Evolutionary conservation across 768 basidiomycete genomes (phyloP).

Genomic region (Pisolithus tinctorius): DNA sequence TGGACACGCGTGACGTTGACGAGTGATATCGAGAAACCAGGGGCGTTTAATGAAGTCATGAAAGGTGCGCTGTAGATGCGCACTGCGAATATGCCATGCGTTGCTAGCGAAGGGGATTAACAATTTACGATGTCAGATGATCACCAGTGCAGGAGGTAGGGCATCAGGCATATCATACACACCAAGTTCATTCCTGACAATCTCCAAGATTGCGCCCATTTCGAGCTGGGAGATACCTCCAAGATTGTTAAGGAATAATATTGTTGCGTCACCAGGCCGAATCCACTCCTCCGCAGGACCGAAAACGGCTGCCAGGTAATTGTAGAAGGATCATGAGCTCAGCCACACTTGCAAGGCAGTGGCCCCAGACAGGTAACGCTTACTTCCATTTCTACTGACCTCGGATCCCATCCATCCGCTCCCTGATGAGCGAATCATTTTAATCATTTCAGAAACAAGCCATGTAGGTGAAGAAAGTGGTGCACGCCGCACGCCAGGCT

Average conservation of each 20-base stretch:
- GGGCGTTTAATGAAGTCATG: slow-evolving; percentile 58
- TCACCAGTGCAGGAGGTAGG: background rate
- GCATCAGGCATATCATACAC: background rate
- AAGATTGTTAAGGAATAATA: slow-evolving; percentile 50
- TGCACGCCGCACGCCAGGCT: slow-evolving; percentile 32
- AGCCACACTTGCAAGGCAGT: background rate
- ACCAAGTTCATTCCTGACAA: slow-evolving; percentile 38
- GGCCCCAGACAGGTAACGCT: background rate
- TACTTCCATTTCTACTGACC: slow-evolving; percentile 1
- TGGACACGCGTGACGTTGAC: slow-evolving; percentile 36
- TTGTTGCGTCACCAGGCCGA: slow-evolving; percentile 23
- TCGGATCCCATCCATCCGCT: slow-evolving; percentile 10
- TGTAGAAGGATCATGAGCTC: background rate
- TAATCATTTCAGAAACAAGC: slow-evolving; percentile 24
- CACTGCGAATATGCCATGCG: slow-evolving; percentile 26
- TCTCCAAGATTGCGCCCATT: slow-evolving; percentile 44
- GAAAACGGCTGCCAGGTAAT: background rate
- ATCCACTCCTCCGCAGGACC: slow-evolving; percentile 9
- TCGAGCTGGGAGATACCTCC: slow-evolving; percentile 48
- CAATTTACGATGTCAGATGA: background rate
- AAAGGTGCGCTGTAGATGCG: slow-evolving; percentile 43
- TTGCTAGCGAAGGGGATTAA: slow-evolving; percentile 13
- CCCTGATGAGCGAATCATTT: slow-evolving; percentile 12
- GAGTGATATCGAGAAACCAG: slow-evolving; percentile 48
- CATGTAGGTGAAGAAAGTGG: slow-evolving; percentile 17